Percentiles rank a stretch among this genome's conserved stretches.
Evolutionary conservation across 169 alveolate genomes (phyloP).

Genomic region (Cryptosporidium baileyi): DNA sequence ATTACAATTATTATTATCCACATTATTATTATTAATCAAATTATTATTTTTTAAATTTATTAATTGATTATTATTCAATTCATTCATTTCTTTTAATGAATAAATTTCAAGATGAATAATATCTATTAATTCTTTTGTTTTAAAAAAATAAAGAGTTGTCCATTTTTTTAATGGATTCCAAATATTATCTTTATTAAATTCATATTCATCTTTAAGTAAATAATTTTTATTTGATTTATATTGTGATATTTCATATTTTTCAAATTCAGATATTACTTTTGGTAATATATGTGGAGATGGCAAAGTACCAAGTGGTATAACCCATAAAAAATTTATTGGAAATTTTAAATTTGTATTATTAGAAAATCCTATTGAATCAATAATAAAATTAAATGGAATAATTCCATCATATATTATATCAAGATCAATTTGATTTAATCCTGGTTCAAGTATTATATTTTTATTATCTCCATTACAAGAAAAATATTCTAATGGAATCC

Average conservation of each 20-base stretch:
- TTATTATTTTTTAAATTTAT: neutral
- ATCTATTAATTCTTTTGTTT: neutral
- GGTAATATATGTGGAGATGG: slow-evolving; percentile 69
- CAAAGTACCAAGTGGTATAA: slow-evolving; percentile 42
- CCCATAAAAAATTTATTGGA: slow-evolving; percentile 64
- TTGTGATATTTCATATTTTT: neutral
- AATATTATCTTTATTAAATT: slow-evolving; percentile 19
- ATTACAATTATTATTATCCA: neutral
- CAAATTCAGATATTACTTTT: slow-evolving; percentile 23
- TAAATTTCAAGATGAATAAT: neutral
- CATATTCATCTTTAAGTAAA: slow-evolving; percentile 1
- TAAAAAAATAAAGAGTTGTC: slow-evolving; percentile 32
- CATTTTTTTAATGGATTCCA: slow-evolving; percentile 66
- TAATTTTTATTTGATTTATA: neutral
- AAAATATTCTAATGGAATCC: slow-evolving; percentile 30
- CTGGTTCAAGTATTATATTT: slow-evolving; percentile 4
- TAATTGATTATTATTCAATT: neutral
- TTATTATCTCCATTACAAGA: neutral
- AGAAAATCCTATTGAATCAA: slow-evolving; percentile 50
- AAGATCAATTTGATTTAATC: slow-evolving; percentile 29
- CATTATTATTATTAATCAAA: neutral
- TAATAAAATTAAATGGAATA: neutral
- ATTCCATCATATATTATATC: slow-evolving; percentile 14
- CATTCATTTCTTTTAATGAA: neutral
- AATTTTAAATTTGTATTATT: neutral